Evolutionary conservation across 1,139 yeast species (phyloP).

Genomic region (Debaryomycetaceae sp.): DNA sequence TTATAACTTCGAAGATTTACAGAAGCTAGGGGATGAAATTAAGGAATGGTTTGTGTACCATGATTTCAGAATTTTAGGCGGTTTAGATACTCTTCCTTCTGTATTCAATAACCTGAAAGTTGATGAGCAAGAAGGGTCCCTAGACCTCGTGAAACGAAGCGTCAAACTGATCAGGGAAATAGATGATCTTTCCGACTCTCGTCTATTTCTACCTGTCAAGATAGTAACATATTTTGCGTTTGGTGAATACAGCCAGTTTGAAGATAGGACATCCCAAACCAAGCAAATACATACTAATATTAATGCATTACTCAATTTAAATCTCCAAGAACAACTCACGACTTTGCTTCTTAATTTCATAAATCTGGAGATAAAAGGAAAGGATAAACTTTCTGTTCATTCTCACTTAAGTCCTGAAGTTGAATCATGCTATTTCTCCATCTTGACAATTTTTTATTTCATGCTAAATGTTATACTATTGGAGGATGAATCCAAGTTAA

Average conservation of each 20-base stretch:
- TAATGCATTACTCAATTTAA: conserved; percentile 6
- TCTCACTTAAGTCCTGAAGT: conserved; percentile 3
- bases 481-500: conserved; percentile 15
- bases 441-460: conserved; percentile 56
- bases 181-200: background rate
- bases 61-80: conserved; percentile 41
- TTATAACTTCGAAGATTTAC: conserved; percentile 43
- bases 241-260: conserved; percentile 38
- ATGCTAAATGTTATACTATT: conserved; percentile 32
- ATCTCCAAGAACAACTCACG: conserved; percentile 12
- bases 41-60: conserved; percentile 61
- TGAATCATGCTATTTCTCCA: conserved; percentile 24
- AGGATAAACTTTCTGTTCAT: conserved; percentile 4
- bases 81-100: conserved; percentile 10
- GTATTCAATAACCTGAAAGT: background rate
- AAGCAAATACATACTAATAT: conserved; percentile 24
- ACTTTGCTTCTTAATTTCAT: conserved; percentile 13
- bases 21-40: conserved; percentile 43
- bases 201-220: conserved; percentile 6
- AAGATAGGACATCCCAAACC: conserved; percentile 33
- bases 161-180: background rate
- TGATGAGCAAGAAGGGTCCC: background rate
- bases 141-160: background rate
- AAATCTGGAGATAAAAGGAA: conserved; percentile 11
- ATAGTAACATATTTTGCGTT: conserved; percentile 31